phyloP scores from a whole-genome alignment of 1,284 basidiomycete genomes.

The Takashimella koratensis region DNA sequence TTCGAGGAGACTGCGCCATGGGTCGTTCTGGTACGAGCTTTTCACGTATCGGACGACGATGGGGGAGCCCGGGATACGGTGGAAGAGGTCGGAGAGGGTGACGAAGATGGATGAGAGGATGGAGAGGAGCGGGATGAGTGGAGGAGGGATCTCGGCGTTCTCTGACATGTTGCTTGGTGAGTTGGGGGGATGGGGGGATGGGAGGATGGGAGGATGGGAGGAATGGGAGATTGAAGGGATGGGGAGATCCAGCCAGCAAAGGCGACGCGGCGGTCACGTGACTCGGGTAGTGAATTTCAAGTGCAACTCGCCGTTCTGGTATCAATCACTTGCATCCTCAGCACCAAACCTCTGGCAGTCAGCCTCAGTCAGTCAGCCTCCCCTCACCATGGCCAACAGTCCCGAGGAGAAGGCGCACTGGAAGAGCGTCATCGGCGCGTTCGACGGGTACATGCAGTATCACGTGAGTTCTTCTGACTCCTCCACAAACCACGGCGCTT shows the following conservation, averaged over 20 bases:
- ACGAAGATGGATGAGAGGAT: conserved; percentile 31
- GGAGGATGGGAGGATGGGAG: neutral
- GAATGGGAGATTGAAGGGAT: neutral
- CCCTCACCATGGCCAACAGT: conserved; percentile 18
- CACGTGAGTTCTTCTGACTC: conserved; percentile 30
- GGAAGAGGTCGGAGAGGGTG: conserved; percentile 30
- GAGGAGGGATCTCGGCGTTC: conserved; percentile 35
- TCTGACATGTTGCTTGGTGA: conserved; percentile 8
- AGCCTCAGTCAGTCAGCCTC: too few relatives aligned
- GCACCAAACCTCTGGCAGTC: too few relatives aligned
- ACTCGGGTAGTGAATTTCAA: too few relatives aligned
- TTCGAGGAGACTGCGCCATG: conserved; percentile 86
- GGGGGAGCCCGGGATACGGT: conserved; percentile 73
- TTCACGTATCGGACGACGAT: conserved; percentile 88
- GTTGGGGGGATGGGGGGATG: neutral
- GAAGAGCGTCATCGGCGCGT: conserved; percentile 38
- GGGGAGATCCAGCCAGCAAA: too few relatives aligned
- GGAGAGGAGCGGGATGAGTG: conserved; percentile 37
- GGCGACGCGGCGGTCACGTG: too few relatives aligned
- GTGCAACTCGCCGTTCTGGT: too few relatives aligned
- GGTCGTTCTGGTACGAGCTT: conserved; percentile 77
- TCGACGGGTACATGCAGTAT: conserved; percentile 49
- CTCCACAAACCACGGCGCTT: neutral
- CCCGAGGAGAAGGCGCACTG: conserved; percentile 44
- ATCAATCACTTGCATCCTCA: too few relatives aligned